Percentiles rank a stretch among this genome's conserved stretches.
These are phyloP conservation scores for Eucalyptus pauciflora DNA, from an alignment of 345 rosid species.

Conservation along the genomic window DNA sequence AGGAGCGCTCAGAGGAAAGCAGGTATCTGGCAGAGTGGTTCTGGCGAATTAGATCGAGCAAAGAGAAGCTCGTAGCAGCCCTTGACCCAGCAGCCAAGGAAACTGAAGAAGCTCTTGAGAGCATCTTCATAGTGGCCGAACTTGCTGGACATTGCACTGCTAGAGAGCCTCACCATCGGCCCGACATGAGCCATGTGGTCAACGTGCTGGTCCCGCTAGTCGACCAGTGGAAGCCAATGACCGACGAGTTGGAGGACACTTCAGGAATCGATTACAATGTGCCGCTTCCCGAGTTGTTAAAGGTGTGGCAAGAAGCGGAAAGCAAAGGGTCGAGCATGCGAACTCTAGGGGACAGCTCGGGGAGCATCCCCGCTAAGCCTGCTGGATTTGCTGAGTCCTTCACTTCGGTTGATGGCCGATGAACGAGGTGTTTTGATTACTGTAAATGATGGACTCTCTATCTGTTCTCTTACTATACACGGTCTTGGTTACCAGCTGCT, in stretches of 20 bases:
- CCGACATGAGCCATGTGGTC: conserved; percentile 42
- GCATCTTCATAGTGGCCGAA: conserved; percentile 20
- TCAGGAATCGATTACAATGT: conserved; percentile 16
- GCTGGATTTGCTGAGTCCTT: conserved; percentile 32
- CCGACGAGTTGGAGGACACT: conserved; percentile 3
- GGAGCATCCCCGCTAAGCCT: conserved; percentile 27
- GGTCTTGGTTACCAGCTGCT: neutral
- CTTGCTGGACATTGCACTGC: conserved; percentile 43
- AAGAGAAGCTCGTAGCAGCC: conserved; percentile 19
- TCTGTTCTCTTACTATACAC: neutral
- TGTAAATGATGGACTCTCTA: neutral
- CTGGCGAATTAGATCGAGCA: conserved; percentile 24
- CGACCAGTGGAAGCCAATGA: conserved; percentile 32
- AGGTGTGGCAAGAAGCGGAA: conserved; percentile 33
- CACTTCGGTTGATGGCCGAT: conserved; percentile 27
- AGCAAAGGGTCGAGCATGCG: neutral
- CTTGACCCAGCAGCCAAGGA: conserved; percentile 17
- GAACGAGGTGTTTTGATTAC: neutral
- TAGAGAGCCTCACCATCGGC: conserved; percentile 36
- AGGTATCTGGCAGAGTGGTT: conserved; percentile 44
- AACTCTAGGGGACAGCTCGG: conserved; percentile 15
- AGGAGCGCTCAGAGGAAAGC: conserved; percentile 33
- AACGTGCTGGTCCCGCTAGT: conserved; percentile 25
- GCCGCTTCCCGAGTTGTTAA: conserved; percentile 34
- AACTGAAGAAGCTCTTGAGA: conserved; percentile 15